Evolutionary conservation across 2,329 filamentous ascomycete genomes (phyloP).

Genomic region (Pyrenochaeta sp.): DNA sequence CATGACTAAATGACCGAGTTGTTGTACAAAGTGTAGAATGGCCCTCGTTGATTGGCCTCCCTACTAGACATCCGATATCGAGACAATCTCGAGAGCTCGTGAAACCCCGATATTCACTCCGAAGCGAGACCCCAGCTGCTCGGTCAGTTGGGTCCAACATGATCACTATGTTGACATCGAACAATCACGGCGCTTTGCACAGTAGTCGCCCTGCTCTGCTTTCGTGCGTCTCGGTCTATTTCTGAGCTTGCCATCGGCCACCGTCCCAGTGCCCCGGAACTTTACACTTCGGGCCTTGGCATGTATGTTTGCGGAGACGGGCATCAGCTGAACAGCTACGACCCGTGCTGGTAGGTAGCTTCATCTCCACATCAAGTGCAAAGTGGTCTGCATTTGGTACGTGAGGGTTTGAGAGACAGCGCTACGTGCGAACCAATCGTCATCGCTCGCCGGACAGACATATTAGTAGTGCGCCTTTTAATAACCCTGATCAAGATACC

Average conservation of each 20-base stretch:
- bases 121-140: conserved; percentile 2
- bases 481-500: background rate
- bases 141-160: background rate
- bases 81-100: conserved; percentile 3
- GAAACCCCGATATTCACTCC: conserved; percentile 24
- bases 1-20: conserved; percentile 23
- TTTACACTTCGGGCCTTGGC: conserved; percentile 8
- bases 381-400: background rate
- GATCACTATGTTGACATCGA: background rate
- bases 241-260: conserved; percentile 14
- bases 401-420: background rate
- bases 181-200: background rate
- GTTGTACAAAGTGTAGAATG: conserved; percentile 14
- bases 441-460: background rate
- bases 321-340: conserved; percentile 20
- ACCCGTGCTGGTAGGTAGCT: background rate
- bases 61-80: conserved; percentile 12
- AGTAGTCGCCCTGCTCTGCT: conserved; percentile 12
- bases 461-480: background rate
- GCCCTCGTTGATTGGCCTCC: conserved; percentile 19
- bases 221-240: conserved; percentile 15
- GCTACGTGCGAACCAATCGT: background rate
- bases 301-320: conserved; percentile 15
- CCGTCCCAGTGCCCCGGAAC: conserved; percentile 13
- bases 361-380: background rate